Conservation (phyloP, 2,329 filamentous ascomycete species). For the Colletotrichum sp. region DNA sequence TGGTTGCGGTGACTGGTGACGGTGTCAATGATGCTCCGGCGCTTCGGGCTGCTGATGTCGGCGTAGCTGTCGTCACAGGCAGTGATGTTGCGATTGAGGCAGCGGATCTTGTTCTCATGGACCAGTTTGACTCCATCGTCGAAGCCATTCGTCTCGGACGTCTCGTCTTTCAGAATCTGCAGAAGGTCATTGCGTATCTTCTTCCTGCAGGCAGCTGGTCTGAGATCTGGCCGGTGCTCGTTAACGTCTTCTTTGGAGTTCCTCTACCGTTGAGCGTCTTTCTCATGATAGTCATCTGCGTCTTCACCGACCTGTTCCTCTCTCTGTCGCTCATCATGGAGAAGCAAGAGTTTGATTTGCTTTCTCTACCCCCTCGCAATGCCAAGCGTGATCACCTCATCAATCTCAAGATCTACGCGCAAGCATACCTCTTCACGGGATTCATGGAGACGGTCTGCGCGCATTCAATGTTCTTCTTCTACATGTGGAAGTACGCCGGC, state of each 20-base stretch:
- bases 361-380: accelerated
- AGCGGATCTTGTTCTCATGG: background rate
- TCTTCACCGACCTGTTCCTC: background rate
- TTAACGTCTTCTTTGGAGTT: background rate
- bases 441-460: background rate
- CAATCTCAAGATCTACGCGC: background rate
- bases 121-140: background rate
- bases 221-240: background rate
- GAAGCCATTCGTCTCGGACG: background rate
- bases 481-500: background rate
- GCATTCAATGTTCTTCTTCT: background rate
- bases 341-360: background rate
- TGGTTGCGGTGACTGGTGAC: slow-evolving; percentile 78
- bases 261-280: background rate
- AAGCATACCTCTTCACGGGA: background rate
- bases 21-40: background rate
- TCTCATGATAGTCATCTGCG: background rate
- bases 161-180: background rate
- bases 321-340: background rate
- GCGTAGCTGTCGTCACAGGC: background rate
- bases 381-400: background rate
- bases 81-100: background rate
- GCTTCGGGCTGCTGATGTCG: background rate
- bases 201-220: background rate
- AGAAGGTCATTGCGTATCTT: background rate